Conservation (phyloP, 2,329 filamentous ascomycete species). For the Scedosporium dehoogii region DNA sequence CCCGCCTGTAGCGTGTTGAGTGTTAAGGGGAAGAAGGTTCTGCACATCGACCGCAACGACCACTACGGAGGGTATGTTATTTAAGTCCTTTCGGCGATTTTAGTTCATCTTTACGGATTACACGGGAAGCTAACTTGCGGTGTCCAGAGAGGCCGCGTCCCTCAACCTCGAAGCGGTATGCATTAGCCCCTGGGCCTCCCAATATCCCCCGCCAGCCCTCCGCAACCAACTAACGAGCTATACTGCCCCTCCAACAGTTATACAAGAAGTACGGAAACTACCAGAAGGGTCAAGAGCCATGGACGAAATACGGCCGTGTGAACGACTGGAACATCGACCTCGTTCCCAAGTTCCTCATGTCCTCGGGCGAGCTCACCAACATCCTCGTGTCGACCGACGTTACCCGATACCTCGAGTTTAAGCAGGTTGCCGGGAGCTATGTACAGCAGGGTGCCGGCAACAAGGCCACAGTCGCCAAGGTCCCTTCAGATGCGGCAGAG, state of each 20-base stretch:
- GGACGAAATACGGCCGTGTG: conserved; percentile 92
- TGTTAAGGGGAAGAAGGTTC: conserved; percentile 97
- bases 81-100: conserved; percentile 1
- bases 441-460: conserved; percentile 79
- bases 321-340: conserved; percentile 99
- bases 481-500: conserved; percentile 85
- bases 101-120: conserved; percentile 14
- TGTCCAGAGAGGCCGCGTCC: conserved; percentile 70
- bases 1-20: conserved; percentile 65
- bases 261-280: conserved; percentile 96
- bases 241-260: conserved; percentile 44
- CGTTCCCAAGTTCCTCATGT: conserved; percentile 97
- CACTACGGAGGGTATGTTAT: conserved; percentile 86
- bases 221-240: conserved; percentile 7
- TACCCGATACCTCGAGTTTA: conserved; percentile 82
- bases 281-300: conserved; percentile 70
- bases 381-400: conserved; percentile 95
- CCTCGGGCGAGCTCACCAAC: conserved; percentile 95
- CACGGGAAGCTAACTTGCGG: conserved; percentile 14
- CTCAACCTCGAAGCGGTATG: conserved; percentile 88
- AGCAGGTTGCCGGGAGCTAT: conserved; percentile 90
- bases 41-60: conserved; percentile 97
- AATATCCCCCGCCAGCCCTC: conserved; percentile 16
- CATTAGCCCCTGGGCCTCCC: too few relatives aligned
- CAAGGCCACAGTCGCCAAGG: conserved; percentile 91